Percentiles rank a stretch among this genome's conserved stretches.
These are phyloP conservation scores for Pichia sp. DNA, from an alignment of 1,139 yeast species.

Conservation along the genomic window DNA sequence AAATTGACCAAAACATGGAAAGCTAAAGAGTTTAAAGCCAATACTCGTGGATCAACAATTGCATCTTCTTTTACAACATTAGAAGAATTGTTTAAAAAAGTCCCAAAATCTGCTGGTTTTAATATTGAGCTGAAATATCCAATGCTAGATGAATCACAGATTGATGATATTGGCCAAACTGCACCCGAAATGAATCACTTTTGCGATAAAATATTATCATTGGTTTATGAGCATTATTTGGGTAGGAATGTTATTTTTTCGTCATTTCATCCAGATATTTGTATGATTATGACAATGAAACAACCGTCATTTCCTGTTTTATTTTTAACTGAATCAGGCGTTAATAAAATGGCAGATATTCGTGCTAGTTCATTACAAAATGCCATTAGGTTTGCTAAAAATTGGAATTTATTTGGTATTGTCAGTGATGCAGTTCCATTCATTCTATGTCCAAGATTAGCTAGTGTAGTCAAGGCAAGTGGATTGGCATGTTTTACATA, in stretches of 20 bases:
- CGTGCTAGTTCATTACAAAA: conserved; percentile 85
- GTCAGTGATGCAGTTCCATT: conserved; percentile 87
- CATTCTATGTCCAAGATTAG: conserved; percentile 80
- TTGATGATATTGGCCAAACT: conserved; percentile 81
- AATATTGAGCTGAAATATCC: conserved; percentile 95
- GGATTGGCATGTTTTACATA: conserved; percentile 94
- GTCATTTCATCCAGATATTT: conserved; percentile 92
- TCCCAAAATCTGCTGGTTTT: conserved; percentile 84
- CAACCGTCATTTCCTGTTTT: conserved; percentile 91
- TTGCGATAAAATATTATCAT: conserved; percentile 77
- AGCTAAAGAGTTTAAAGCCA: conserved; percentile 83
- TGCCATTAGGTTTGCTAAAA: conserved; percentile 84
- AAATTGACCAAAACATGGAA: conserved; percentile 83
- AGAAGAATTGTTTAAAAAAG: conserved; percentile 71
- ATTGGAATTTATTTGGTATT: conserved; percentile 89
- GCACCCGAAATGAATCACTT: conserved; percentile 81
- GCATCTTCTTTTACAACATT: conserved; percentile 90
- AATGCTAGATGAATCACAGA: conserved; percentile 88
- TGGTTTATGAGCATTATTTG: conserved; percentile 69
- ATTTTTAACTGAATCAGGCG: conserved; percentile 85
- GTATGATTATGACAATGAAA: conserved; percentile 77
- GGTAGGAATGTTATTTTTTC: conserved; percentile 88
- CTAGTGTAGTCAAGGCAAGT: conserved; percentile 79
- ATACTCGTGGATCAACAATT: conserved; percentile 80
- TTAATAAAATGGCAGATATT: conserved; percentile 76